Conservation (phyloP, 2,329 filamentous ascomycete genomes). For the Aureobasidium lini region DNA sequence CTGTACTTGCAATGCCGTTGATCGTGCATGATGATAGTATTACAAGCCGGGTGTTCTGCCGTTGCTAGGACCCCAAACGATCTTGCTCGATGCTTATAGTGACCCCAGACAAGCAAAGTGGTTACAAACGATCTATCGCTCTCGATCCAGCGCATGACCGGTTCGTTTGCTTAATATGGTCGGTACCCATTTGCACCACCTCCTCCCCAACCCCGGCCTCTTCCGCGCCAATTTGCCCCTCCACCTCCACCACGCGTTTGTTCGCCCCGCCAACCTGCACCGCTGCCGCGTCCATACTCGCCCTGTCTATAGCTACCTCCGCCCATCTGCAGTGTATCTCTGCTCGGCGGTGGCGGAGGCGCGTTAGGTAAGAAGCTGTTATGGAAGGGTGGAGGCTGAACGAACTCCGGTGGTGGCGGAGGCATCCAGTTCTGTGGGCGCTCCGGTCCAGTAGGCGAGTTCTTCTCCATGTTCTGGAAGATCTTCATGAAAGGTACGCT, state of each 20-base stretch:
- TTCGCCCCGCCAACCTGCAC: neutral
- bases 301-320: neutral
- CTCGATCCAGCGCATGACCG: neutral
- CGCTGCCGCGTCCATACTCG: neutral
- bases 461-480: conserved; percentile 9
- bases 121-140: neutral
- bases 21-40: too few species aligned
- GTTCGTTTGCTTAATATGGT: neutral
- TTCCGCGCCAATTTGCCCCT: conserved; percentile 4
- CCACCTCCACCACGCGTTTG: neutral
- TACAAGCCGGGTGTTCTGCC: too few species aligned
- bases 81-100: too few species aligned
- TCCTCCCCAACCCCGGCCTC: neutral
- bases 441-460: neutral
- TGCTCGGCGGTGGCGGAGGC: neutral
- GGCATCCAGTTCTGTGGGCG: neutral
- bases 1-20: too few species aligned
- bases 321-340: neutral
- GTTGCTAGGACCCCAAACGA: too few species aligned
- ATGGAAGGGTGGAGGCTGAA: neutral
- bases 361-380: neutral
- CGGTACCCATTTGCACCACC: neutral
- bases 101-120: too few species aligned
- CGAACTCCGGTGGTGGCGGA: conserved; percentile 3
- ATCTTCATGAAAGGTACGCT: conserved; percentile 8